phyloP scores from a whole-genome alignment of 257 asterid species.

The Penstemon barbatus region DNA sequence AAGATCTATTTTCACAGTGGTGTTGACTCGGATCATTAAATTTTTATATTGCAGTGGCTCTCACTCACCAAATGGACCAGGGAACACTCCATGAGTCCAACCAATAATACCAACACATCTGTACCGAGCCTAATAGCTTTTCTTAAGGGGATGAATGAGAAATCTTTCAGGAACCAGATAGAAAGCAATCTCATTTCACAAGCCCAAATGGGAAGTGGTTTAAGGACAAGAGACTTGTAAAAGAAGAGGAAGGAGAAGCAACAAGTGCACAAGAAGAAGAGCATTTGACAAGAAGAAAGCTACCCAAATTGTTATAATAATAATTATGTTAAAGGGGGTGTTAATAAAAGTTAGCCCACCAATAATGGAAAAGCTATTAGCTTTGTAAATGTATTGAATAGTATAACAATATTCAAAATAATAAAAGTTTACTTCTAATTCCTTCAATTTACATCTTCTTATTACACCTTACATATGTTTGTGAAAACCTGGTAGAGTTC shows the following conservation, averaged over 20 bases:
- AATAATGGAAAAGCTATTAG: constrained; percentile 29
- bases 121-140: constrained; percentile 20
- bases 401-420: not conserved
- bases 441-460: too few relatives aligned
- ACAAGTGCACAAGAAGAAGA: constrained; percentile 62
- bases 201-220: constrained; percentile 67
- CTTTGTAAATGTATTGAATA: constrained; percentile 20
- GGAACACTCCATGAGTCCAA: too few relatives aligned
- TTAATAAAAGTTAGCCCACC: constrained; percentile 55
- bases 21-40: constrained; percentile 12
- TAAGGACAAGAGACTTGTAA: constrained; percentile 56
- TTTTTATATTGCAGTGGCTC: too few relatives aligned
- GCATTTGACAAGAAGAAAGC: constrained; percentile 48
- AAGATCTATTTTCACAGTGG: too few relatives aligned
- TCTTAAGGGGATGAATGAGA: constrained; percentile 32
- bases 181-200: constrained; percentile 66
- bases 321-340: not conserved
- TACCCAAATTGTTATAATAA: constrained; percentile 30
- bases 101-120: too few relatives aligned
- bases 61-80: too few relatives aligned
- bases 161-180: constrained; percentile 55
- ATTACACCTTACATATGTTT: too few relatives aligned
- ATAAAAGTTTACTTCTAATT: too few relatives aligned
- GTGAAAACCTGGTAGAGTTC: too few relatives aligned
- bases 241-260: constrained; percentile 60